These are phyloP conservation scores for Penicillium canariense DNA, from an alignment of 495 filamentous ascomycete genomes.

Conservation along the genomic window DNA sequence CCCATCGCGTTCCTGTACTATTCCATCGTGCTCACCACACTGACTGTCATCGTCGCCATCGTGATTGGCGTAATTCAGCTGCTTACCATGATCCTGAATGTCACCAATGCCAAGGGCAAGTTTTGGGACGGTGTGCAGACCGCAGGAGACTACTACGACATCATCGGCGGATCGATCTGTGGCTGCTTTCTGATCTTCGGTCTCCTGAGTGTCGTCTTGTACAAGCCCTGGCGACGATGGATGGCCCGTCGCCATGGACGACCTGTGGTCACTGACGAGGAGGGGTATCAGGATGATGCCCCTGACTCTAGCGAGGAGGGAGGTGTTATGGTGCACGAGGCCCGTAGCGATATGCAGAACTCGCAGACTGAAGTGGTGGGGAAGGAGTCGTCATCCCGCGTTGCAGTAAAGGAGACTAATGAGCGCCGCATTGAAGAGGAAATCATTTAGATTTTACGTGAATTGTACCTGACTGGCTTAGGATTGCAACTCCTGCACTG, in stretches of 20 bases:
- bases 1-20: conserved; percentile 88
- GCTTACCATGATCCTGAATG: conserved; percentile 69
- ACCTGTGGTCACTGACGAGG: conserved; percentile 21
- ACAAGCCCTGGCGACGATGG: conserved; percentile 72
- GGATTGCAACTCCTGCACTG: too few species aligned
- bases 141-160: conserved; percentile 78
- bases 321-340: neutral
- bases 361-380: conserved; percentile 7
- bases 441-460: conserved; percentile 20
- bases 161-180: conserved; percentile 82
- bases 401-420: conserved; percentile 18
- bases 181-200: conserved; percentile 79
- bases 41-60: conserved; percentile 85
- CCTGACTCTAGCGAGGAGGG: neutral
- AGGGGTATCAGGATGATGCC: conserved; percentile 24
- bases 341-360: neutral
- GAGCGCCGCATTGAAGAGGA: conserved; percentile 20
- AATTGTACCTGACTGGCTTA: too few species aligned
- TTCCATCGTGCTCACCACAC: conserved; percentile 80
- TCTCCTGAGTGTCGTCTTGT: conserved; percentile 63
- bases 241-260: conserved; percentile 47
- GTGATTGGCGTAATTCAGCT: conserved; percentile 86
- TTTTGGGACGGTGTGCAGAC: conserved; percentile 86
- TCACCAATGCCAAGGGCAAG: conserved; percentile 64
- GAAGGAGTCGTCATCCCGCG: conserved; percentile 15